Evolutionary conservation across 257 asterid species (phyloP).

Genomic region (Solanum chmielewskii): DNA sequence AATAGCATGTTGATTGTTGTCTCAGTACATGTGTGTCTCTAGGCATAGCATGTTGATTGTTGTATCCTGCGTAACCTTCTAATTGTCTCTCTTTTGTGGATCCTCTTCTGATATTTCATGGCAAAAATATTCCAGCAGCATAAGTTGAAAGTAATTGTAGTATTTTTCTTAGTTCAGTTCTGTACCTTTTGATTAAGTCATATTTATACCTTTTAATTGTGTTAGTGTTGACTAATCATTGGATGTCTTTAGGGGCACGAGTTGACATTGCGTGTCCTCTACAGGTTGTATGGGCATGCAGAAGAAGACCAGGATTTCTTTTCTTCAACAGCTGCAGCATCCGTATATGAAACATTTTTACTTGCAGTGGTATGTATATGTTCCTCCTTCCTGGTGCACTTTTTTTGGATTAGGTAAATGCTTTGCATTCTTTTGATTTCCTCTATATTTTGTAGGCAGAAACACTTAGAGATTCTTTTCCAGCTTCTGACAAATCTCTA

Average conservation of each 20-base stretch:
- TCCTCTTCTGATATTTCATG: background rate
- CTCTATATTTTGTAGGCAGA: slow-evolving; percentile 56
- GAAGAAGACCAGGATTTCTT: slow-evolving; percentile 86
- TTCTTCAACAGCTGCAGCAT: slow-evolving; percentile 77
- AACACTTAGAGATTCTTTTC: slow-evolving; percentile 78
- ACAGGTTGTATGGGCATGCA: slow-evolving; percentile 94
- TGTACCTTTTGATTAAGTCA: background rate
- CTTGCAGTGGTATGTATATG: slow-evolving; percentile 61
- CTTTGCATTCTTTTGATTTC: slow-evolving; percentile 4
- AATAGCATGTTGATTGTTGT: background rate
- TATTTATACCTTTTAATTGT: background rate
- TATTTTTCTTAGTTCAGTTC: background rate
- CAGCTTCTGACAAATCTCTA: slow-evolving; percentile 94
- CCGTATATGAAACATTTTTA: slow-evolving; percentile 86
- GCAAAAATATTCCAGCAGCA: background rate
- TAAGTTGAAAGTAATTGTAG: background rate
- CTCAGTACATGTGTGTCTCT: background rate
- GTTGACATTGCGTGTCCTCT: slow-evolving; percentile 92
- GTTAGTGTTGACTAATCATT: slow-evolving; percentile 33
- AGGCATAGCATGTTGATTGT: background rate
- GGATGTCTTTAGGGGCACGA: slow-evolving; percentile 94
- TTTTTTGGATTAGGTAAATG: slow-evolving; percentile 6
- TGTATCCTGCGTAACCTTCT: background rate
- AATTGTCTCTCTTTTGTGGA: background rate
- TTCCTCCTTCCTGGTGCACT: slow-evolving; percentile 8